Evolutionary conservation across 2,329 filamentous ascomycete genomes (phyloP), one percentile per base, ranked within the genome.

Genomic region (Exophiala oligosperma): DNA sequence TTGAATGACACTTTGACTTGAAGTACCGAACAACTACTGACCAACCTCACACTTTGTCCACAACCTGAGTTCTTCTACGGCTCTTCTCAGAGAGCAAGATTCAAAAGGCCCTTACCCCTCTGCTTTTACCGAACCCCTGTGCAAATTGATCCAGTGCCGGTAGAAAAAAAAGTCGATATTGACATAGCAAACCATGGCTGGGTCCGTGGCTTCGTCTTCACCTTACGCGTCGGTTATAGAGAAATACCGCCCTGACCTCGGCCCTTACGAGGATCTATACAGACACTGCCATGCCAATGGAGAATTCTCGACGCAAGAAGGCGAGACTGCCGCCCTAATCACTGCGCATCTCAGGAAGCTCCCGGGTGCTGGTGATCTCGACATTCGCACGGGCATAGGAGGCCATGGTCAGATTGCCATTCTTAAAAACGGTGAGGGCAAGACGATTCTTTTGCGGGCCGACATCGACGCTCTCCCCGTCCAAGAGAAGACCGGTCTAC

Each of bases 281-380:
- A 84, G 80, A 63, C 70, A 84, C 66, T 78, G 86, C 54, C 84
- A 87, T 66, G 69, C 75, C 11, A 71, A 85, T 62, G 84, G 85
- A 0, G 84, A 85, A 52, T 78, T 87, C 28, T 85, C 84, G 0
- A 75, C 77, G 1, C 82, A 81, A 67, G 84, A 87, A 67, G 67
- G 74, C 17, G 69, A 77, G 41, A 86, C 84, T 0, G 80, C 84
- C 0, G 67, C 75, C 17, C 78, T 70, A 0, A 74, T 83, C 43
- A 74, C 76, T 1, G 63, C 69, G 2, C 70, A 78, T 46, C 74
- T 85, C 0, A 58, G 64, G 26, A 61, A 54, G n/a, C 54, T 72
- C 3, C 64, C 62, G 3, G 8, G 24, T 12, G 40, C n/a, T 17
- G 40, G 40, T 43, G 59, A 60, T 17, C 54, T 67, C 17, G 74